These are phyloP conservation scores for Plasmopara viticola DNA, from an alignment of 352 stramenopile species.

Conservation along the genomic window DNA sequence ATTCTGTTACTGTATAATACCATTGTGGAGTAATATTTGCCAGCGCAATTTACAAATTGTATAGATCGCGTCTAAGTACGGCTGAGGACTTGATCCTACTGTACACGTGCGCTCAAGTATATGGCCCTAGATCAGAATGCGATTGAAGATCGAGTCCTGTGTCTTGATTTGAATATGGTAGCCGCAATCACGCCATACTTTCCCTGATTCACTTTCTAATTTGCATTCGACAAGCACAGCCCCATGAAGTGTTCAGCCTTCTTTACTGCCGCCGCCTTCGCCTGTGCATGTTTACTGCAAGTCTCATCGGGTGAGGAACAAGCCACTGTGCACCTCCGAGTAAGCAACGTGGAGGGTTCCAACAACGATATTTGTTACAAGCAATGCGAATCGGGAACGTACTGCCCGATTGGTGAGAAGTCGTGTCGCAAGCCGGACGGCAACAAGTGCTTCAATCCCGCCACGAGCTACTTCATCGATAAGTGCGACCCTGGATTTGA, in stretches of 20 bases:
- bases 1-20: no score
- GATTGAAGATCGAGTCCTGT: no score
- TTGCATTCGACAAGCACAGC: conserved; percentile 2
- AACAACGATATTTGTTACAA: conserved; percentile 17
- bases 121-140: no score
- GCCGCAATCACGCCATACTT: no score
- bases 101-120: no score
- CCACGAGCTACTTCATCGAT: conserved; percentile 17
- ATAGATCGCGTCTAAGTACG: no score
- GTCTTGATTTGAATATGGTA: no score
- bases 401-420: conserved; percentile 18
- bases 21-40: no score
- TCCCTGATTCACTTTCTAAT: conserved; percentile 2
- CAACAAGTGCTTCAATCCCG: conserved; percentile 29
- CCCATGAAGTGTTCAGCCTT: conserved; percentile 30
- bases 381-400: conserved; percentile 13
- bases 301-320: conserved; percentile 11
- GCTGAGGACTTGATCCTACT: no score
- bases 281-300: conserved; percentile 16
- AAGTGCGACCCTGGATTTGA: conserved; percentile 25
- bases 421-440: conserved; percentile 11
- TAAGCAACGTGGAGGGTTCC: conserved; percentile 13
- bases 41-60: no score
- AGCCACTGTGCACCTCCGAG: conserved; percentile 22
- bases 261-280: conserved; percentile 15